Percentiles rank a stretch among this genome's conserved stretches.
These are phyloP conservation scores for Cladosporium sp. DNA, from an alignment of 2,329 filamentous ascomycete species.

Conservation along the genomic window DNA sequence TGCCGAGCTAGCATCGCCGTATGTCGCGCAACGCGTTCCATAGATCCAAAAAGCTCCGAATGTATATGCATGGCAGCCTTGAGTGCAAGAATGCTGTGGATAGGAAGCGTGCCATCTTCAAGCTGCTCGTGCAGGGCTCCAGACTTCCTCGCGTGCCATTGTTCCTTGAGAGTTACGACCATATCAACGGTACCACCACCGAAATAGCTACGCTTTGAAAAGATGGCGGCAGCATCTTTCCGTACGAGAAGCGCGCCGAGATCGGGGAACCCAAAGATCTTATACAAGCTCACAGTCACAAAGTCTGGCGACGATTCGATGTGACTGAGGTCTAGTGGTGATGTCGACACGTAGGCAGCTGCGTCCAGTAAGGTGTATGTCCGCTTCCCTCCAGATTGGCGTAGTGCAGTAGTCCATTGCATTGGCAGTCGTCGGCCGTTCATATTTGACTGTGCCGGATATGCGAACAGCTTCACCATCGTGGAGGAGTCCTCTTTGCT, in stretches of 20 bases:
- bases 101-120: slow-evolving; percentile 85
- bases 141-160: slow-evolving; percentile 76
- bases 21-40: slow-evolving; percentile 64
- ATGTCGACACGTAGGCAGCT: slow-evolving; percentile 72
- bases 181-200: slow-evolving; percentile 92
- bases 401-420: slow-evolving; percentile 48
- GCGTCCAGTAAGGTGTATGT: slow-evolving; percentile 73
- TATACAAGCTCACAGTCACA: slow-evolving; percentile 81
- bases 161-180: slow-evolving; percentile 64
- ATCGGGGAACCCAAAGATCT: slow-evolving; percentile 96
- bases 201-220: slow-evolving; percentile 67
- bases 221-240: slow-evolving; percentile 60
- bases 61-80: slow-evolving; percentile 68
- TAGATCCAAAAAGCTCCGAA: slow-evolving; percentile 57
- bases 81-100: slow-evolving; percentile 83
- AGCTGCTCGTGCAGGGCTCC: slow-evolving; percentile 68
- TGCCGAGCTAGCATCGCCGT: slow-evolving; percentile 57
- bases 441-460: slow-evolving; percentile 90
- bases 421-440: slow-evolving; percentile 70
- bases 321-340: slow-evolving; percentile 64
- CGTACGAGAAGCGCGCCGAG: slow-evolving; percentile 78
- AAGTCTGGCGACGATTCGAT: slow-evolving; percentile 67
- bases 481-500: slow-evolving; percentile 13
- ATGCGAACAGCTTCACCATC: slow-evolving; percentile 59
- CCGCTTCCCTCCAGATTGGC: slow-evolving; percentile 11